Percentiles rank a stretch among this genome's conserved stretches.
Conservation (phyloP, 768 basidiomycete species). For the Leccinum subgranulosum region DNA sequence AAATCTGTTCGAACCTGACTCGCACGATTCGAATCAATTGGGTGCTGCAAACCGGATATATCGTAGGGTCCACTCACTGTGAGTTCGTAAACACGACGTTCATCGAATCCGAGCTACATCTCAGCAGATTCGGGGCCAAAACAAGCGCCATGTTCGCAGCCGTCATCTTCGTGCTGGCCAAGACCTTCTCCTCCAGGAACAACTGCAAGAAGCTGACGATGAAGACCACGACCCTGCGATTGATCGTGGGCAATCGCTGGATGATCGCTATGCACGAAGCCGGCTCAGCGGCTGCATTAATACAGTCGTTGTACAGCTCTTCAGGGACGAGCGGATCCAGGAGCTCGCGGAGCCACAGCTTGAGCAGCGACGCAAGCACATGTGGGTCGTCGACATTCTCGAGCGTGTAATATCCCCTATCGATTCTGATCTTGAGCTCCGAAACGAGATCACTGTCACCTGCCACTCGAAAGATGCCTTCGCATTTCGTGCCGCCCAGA, state of each 20-base stretch:
- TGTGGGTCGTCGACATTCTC: constrained; percentile 90
- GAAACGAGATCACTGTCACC: constrained; percentile 89
- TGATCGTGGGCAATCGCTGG: constrained; percentile 76
- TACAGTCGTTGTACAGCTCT: constrained; percentile 89
- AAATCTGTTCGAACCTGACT: constrained; percentile 78
- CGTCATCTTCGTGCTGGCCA: constrained; percentile 83
- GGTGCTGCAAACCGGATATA: background rate
- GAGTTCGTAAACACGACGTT: constrained; percentile 88
- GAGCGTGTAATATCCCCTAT: constrained; percentile 86
- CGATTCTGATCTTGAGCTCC: constrained; percentile 85
- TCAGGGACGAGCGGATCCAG: constrained; percentile 90
- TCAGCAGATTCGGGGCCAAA: constrained; percentile 86
- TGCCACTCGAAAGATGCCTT: constrained; percentile 92
- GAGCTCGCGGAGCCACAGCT: constrained; percentile 91
- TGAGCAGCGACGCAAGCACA: constrained; percentile 84
- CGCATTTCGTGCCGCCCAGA: constrained; percentile 76
- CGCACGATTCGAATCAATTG: constrained; percentile 5
- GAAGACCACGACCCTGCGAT: constrained; percentile 83
- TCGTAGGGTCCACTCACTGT: constrained; percentile 57
- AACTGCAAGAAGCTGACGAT: constrained; percentile 88
- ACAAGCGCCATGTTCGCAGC: constrained; percentile 84
- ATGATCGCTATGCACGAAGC: constrained; percentile 72
- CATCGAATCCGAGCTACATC: constrained; percentile 87
- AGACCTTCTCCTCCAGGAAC: constrained; percentile 76
- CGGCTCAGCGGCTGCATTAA: constrained; percentile 63